phyloP scores from a whole-genome alignment of 805 yeast genomes.

The Cyberlindnera amylophila region DNA sequence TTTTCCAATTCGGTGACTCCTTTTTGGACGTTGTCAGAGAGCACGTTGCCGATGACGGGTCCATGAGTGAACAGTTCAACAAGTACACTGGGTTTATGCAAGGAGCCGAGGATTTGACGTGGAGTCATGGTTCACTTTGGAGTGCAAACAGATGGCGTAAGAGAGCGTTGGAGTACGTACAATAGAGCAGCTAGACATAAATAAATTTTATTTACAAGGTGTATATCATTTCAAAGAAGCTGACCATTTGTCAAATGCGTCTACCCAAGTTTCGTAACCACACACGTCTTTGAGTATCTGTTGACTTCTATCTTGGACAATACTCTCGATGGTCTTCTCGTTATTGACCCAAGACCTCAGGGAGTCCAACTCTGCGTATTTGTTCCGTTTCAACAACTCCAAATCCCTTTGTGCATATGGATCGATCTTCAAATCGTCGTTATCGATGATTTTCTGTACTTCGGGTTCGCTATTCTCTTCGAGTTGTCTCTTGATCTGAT shows the following conservation, averaged over 20 bases:
- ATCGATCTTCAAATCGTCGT: conserved; percentile 33
- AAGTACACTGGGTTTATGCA: conserved; percentile 76
- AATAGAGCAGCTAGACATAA: neutral
- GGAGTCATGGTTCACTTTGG: conserved; percentile 85
- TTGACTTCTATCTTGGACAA: conserved; percentile 12
- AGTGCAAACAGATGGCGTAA: conserved; percentile 63
- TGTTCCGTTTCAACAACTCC: conserved; percentile 28
- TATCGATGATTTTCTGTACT: conserved; percentile 3
- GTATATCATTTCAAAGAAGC: neutral
- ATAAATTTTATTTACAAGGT: neutral
- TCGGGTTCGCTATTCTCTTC: conserved; percentile 1
- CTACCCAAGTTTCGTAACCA: conserved; percentile 5
- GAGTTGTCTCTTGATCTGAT: conserved; percentile 21
- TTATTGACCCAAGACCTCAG: conserved; percentile 37
- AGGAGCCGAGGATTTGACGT: conserved; percentile 84
- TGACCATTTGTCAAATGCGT: conserved; percentile 2
- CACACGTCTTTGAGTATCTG: conserved; percentile 11
- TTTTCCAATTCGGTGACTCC: conserved; percentile 62
- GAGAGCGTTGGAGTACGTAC: conserved; percentile 30
- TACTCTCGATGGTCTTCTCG: conserved; percentile 38
- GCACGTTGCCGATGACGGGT: conserved; percentile 63
- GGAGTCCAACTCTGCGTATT: conserved; percentile 26
- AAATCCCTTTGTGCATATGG: conserved; percentile 47
- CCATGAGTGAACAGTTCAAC: conserved; percentile 87
- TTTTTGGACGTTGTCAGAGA: conserved; percentile 55